Base-by-base conservation (phyloP, 352 stramenopile genomes). In the Pythium grandisporangium region DNA sequence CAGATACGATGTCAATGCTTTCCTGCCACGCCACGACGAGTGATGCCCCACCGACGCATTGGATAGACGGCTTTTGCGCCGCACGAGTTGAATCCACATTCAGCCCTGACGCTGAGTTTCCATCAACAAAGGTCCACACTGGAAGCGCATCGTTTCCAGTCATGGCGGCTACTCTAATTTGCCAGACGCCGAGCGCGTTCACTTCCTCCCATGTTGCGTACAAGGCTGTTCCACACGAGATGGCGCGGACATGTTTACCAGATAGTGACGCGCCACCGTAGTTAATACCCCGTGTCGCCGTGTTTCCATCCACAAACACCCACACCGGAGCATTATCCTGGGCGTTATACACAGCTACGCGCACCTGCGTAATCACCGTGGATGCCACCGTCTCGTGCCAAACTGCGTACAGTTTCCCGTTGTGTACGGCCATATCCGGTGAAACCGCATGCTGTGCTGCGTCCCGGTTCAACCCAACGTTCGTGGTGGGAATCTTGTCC, bases 21-120 rank as follows among this genome's bases (percentile, higher is more conserved):
- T 84, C 70, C 14, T 77, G 62, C 76, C 76, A 86, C 5, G 59
- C 69, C 23, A 81, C 51, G 4, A 81, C 49, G 10, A 85, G 27
- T 17, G 27, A 58, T 2, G 53, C 44, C 23, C 44, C 52, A 23
- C 34, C 42, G n/a, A 59, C 6, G 25, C 76, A 89, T 14, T 59
- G 49, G 2, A 85, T 48, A 0, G 60, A 74, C 5, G 70, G 67
- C 0, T 39, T 17, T 14, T 34, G 55, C 0, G 59, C 74, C 6
- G 23, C 20, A 33, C 63, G 61, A 5, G 52, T 43, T 5, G 23
- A 25, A 29, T 79, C 49, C 14, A 53, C 30, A 34, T 85, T 84
- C 14, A 83, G 35, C 8, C 72, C 68, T 8, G 34, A 60, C 13
- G 45, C 56, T 8, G 34, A 41, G 21, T 70, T 77, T 0, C 71